phyloP scores from a whole-genome alignment of 2,329 filamentous ascomycete genomes.

The Fusarium tuaranense region DNA sequence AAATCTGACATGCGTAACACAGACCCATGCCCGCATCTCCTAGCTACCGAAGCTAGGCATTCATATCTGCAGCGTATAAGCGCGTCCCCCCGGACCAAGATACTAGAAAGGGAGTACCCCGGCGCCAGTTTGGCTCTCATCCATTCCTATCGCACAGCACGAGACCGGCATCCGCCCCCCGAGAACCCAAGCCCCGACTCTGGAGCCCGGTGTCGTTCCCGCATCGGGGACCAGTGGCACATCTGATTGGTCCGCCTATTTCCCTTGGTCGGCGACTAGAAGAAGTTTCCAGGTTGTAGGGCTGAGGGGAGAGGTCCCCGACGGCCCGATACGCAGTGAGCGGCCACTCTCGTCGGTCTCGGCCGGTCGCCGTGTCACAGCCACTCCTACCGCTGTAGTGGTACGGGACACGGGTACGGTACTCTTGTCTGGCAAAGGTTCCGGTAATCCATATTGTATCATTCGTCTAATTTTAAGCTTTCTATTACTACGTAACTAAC shows the following conservation, averaged over 20 bases:
- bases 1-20: slow-evolving; percentile 10
- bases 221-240: not conserved
- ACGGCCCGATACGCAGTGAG: slow-evolving; percentile 8
- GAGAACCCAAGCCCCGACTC: not conserved
- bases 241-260: not conserved
- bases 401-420: not conserved
- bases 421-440: not conserved
- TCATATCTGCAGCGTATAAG: not conserved
- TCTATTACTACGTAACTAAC: not conserved
- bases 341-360: not conserved
- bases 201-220: not conserved
- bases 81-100: not conserved
- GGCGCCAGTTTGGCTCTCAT: not conserved
- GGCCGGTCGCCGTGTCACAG: not conserved
- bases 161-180: not conserved
- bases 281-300: not conserved
- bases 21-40: not conserved
- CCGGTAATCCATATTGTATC: not conserved
- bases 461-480: not conserved
- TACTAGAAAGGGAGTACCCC: not conserved
- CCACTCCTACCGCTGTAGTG: not conserved
- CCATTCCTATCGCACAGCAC: not conserved
- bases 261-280: slow-evolving; percentile 5
- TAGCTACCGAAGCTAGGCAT: not conserved
- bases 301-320: slow-evolving; percentile 18